These are phyloP conservation scores for Teunomyces kruisii DNA, from an alignment of 805 yeast genomes.

Conservation along the genomic window DNA sequence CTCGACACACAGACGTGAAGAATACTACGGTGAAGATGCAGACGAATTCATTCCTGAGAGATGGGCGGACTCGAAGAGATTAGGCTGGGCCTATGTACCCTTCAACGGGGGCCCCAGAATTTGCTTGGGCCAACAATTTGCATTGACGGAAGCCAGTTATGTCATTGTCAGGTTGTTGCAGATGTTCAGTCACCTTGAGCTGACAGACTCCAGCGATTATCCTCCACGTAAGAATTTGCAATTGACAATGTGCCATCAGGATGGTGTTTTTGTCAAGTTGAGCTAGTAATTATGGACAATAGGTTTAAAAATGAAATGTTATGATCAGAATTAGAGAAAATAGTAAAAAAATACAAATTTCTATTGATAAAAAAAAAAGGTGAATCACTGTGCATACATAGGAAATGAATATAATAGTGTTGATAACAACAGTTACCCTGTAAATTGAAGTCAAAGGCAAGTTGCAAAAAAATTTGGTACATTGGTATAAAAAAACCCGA, in stretches of 20 bases:
- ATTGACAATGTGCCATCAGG: constrained; percentile 24
- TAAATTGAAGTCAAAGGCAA: too few relatives aligned
- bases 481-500: too few relatives aligned
- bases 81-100: constrained; percentile 28
- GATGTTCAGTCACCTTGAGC: constrained; percentile 20
- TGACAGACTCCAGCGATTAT: constrained; percentile 16
- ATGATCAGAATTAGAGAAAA: not conserved
- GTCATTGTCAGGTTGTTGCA: constrained; percentile 22
- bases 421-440: too few relatives aligned
- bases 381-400: not conserved
- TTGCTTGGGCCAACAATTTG: constrained; percentile 31
- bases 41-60: constrained; percentile 23
- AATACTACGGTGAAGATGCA: constrained; percentile 22
- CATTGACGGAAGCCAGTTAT: constrained; percentile 28
- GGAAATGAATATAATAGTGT: too few relatives aligned
- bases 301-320: not conserved
- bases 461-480: too few relatives aligned
- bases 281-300: not conserved
- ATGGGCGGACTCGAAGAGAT: constrained; percentile 20
- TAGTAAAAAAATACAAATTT: not conserved
- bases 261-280: constrained; percentile 16
- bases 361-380: not conserved
- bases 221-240: constrained; percentile 32
- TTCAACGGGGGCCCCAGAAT: constrained; percentile 30
- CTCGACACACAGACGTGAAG: constrained; percentile 42